Evolutionary conservation across 129 eudicot species (phyloP), one percentile per base, ranked within the genome.

Genomic region (Flaveria bidentis): DNA sequence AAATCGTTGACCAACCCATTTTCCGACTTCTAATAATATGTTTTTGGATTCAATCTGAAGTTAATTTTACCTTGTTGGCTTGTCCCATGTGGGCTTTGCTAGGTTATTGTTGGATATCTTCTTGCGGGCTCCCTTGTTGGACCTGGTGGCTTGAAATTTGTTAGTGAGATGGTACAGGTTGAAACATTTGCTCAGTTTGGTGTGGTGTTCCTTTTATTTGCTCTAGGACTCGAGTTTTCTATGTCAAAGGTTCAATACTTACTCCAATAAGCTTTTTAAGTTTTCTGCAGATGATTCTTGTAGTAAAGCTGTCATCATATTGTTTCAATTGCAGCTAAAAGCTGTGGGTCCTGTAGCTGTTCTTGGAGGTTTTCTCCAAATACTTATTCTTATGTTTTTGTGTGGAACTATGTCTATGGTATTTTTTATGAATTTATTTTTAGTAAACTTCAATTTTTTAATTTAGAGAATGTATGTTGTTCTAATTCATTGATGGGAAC

Each of bases 161-260:
- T 95, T 69, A 91, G 91, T 82, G 99, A 95, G 82, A 86, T 95
- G 95, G 99, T 95, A 50, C 98, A 93, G 97, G 99, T 95, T 51
- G 99, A 91, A 87, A 95, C 99, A 69, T 93, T 95, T 86, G 99
- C 99, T 22, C 99, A 95, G 83, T 95, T 95, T 78, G 99, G 99
- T 65, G 99, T 95, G 77, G 96, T 95, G 78, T 95, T 95, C 66
- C 97, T 95, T 74, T 82, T 95, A 57, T 95, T 95, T 95, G 97
- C 99, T 75, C 70, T 95, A 64, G 99, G 99, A 57, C 91, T 95
- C 64, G 99, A 95, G 81, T 95, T 95, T 69, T 95, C 99, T 57
- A 79, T 91, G 92, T 50, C 92, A 74, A 95, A 95, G 99, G 99
- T 95, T 64, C 46, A 22, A 41, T 23, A 52, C 4, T 80, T 67